Evolutionary conservation across 1,284 basidiomycete genomes (phyloP).

Genomic region (Leccinum colubrinum): DNA sequence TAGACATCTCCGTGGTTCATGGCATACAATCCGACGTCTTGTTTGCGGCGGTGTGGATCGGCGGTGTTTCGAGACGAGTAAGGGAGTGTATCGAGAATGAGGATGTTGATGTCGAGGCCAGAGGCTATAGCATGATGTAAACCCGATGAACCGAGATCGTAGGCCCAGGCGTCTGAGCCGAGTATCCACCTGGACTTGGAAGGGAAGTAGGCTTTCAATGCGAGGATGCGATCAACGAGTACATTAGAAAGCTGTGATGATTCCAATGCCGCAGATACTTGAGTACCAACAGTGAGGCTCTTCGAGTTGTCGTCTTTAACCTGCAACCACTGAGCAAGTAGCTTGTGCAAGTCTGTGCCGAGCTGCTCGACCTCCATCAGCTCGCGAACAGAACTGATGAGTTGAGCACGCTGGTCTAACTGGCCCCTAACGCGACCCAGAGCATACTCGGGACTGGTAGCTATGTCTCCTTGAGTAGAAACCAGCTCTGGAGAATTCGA

Average conservation of each 20-base stretch:
- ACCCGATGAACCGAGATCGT: slow-evolving; percentile 95
- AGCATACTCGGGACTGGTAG: slow-evolving; percentile 92
- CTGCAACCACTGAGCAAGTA: slow-evolving; percentile 76
- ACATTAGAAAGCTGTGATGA: slow-evolving; percentile 41
- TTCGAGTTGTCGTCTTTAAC: slow-evolving; percentile 60
- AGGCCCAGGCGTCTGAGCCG: slow-evolving; percentile 94
- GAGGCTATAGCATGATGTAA: slow-evolving; percentile 94
- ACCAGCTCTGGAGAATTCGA: slow-evolving; percentile 82
- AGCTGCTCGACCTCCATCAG: slow-evolving; percentile 51
- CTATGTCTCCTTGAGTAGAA: slow-evolving; percentile 62
- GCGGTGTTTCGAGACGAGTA: slow-evolving; percentile 74
- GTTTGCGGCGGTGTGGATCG: slow-evolving; percentile 79
- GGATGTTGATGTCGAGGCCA: slow-evolving; percentile 88
- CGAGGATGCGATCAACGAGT: slow-evolving; percentile 55
- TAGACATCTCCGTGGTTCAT: slow-evolving; percentile 99
- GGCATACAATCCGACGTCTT: slow-evolving; percentile 94
- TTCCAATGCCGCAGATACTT: slow-evolving; percentile 58
- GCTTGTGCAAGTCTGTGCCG: slow-evolving; percentile 61
- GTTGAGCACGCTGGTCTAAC: slow-evolving; percentile 66
- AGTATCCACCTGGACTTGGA: slow-evolving; percentile 90
- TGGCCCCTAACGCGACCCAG: slow-evolving; percentile 88
- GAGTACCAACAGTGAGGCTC: slow-evolving; percentile 58
- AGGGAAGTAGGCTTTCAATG: slow-evolving; percentile 60
- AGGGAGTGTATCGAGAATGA: slow-evolving; percentile 77
- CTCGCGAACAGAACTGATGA: slow-evolving; percentile 62